Conservation (phyloP, 352 stramenopile species). For the Globisporangium camurandrum region DNA sequence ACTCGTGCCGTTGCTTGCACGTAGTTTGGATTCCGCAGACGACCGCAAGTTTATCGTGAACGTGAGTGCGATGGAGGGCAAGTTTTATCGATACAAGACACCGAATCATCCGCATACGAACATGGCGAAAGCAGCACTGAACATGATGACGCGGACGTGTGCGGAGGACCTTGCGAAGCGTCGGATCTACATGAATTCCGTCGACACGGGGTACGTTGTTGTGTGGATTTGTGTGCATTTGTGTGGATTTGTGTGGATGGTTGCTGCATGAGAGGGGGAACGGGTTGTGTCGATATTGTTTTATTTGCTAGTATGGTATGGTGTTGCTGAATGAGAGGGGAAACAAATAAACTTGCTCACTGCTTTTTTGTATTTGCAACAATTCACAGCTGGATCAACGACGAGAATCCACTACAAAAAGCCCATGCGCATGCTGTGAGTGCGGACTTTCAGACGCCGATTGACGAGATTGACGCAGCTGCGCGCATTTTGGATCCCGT, state of each 20-base stretch:
- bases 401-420: slow-evolving; percentile 95
- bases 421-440: slow-evolving; percentile 86
- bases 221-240: neutral
- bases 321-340: neutral
- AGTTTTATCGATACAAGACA: slow-evolving; percentile 98
- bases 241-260: neutral
- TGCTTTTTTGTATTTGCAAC: neutral
- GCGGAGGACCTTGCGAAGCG: slow-evolving; percentile 92
- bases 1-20: slow-evolving; percentile 86
- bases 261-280: too few species aligned
- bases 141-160: slow-evolving; percentile 98
- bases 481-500: slow-evolving; percentile 94
- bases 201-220: slow-evolving; percentile 91
- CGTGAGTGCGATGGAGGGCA: slow-evolving; percentile 97
- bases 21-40: slow-evolving; percentile 19
- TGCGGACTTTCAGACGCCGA: slow-evolving; percentile 95
- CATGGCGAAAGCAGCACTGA: slow-evolving; percentile 97
- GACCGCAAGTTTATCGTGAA: slow-evolving; percentile 95
- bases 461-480: slow-evolving; percentile 96
- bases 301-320: too few species aligned
- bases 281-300: too few species aligned
- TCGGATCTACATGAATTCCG: slow-evolving; percentile 96
- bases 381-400: slow-evolving; percentile 92
- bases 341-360: neutral
- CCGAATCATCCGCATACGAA: slow-evolving; percentile 97